Percentiles rank a stretch among this genome's conserved stretches.
phyloP scores from a whole-genome alignment of 805 yeast genomes.

The Saturnispora quitensis region DNA sequence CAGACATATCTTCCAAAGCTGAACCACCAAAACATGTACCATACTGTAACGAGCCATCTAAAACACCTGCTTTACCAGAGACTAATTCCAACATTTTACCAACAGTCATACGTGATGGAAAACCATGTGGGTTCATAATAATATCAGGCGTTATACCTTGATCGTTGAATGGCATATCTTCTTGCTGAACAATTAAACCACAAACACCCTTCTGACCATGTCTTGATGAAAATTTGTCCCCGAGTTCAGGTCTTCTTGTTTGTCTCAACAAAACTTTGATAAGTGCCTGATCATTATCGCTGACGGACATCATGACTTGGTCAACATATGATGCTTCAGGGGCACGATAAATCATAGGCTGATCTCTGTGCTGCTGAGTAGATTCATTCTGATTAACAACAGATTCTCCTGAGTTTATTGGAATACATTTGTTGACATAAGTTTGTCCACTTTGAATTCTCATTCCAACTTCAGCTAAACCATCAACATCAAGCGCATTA shows the following conservation, averaged over 20 bases:
- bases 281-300: slow-evolving; percentile 91
- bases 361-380: slow-evolving; percentile 56
- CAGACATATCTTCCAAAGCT: slow-evolving; percentile 90
- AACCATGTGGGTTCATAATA: slow-evolving; percentile 98
- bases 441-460: slow-evolving; percentile 88
- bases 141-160: slow-evolving; percentile 90
- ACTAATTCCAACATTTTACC: slow-evolving; percentile 97
- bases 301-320: slow-evolving; percentile 94
- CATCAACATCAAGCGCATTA: slow-evolving; percentile 83
- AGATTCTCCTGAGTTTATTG: slow-evolving; percentile 70
- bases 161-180: slow-evolving; percentile 92
- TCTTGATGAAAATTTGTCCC: slow-evolving; percentile 94
- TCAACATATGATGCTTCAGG: slow-evolving; percentile 95
- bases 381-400: slow-evolving; percentile 31
- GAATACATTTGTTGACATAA: slow-evolving; percentile 87
- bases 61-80: slow-evolving; percentile 95
- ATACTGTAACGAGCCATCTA: slow-evolving; percentile 83
- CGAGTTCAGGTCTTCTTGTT: slow-evolving; percentile 94
- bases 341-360: slow-evolving; percentile 85
- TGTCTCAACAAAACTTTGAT: slow-evolving; percentile 89
- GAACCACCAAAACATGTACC: slow-evolving; percentile 99
- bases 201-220: slow-evolving; percentile 99
- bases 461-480: slow-evolving; percentile 93
- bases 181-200: slow-evolving; percentile 95
- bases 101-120: slow-evolving; percentile 99